Evolutionary conservation across 257 asterid genomes (phyloP).

Genomic region (Solanum tarapatanum): DNA sequence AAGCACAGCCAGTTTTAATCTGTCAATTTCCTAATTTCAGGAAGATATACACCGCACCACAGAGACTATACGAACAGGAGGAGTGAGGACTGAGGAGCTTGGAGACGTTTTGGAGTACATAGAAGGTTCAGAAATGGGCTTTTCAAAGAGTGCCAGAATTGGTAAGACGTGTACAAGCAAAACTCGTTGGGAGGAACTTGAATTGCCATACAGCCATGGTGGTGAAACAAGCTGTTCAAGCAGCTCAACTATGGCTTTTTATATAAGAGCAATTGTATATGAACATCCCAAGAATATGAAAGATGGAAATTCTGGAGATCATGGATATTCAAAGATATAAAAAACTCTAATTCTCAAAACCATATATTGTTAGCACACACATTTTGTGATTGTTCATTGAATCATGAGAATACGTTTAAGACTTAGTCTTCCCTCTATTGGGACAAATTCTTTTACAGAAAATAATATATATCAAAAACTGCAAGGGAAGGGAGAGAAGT

Average conservation of each 20-base stretch:
- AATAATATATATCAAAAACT: background rate
- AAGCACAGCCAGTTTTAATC: background rate
- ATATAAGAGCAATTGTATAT: background rate
- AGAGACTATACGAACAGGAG: background rate
- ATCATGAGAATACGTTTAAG: background rate
- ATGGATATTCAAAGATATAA: background rate
- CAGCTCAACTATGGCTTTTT: background rate
- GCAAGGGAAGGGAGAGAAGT: background rate
- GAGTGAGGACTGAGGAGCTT: background rate
- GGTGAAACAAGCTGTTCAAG: background rate
- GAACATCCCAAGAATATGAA: background rate
- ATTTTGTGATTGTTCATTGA: background rate
- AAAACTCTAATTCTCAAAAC: background rate
- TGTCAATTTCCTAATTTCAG: background rate
- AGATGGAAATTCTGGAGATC: background rate
- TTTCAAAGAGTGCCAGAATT: background rate
- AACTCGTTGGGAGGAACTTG: background rate
- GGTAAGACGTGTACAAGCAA: background rate
- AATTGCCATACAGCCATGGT: background rate
- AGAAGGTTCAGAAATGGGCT: background rate
- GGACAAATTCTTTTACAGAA: background rate
- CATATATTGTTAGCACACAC: background rate
- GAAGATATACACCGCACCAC: background rate
- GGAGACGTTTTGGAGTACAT: background rate
- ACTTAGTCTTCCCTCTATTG: background rate